Evolutionary conservation across 371 early-diverging fungal species (phyloP).

Genomic region (Rhizomucor pusillus): DNA sequence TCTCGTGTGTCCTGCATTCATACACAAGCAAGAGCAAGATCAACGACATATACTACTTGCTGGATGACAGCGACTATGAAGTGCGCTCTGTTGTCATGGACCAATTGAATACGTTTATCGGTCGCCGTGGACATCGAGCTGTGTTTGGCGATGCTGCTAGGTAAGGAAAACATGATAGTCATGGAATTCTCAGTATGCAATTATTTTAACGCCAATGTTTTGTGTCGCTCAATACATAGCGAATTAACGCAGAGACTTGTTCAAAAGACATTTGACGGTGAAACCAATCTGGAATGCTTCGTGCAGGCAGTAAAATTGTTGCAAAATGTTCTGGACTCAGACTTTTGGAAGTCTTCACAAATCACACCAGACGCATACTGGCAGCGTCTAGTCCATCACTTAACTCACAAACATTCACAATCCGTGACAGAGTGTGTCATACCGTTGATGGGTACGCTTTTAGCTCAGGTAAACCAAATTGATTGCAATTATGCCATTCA

Average conservation of each 20-base stretch:
- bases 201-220: neutral
- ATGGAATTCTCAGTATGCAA: slow-evolving; percentile 2
- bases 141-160: slow-evolving; percentile 1
- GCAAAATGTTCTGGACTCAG: slow-evolving; percentile 20
- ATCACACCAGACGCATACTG: slow-evolving; percentile 40
- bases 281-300: slow-evolving; percentile 53
- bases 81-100: slow-evolving; percentile 54
- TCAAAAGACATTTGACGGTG: slow-evolving; percentile 46
- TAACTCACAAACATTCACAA: slow-evolving; percentile 26
- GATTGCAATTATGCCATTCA: neutral
- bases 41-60: slow-evolving; percentile 21
- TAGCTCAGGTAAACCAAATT: slow-evolving; percentile 32
- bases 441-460: slow-evolving; percentile 41
- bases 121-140: neutral
- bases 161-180: slow-evolving; percentile 11
- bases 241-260: slow-evolving; percentile 24
- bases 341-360: slow-evolving; percentile 14
- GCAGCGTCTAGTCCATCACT: slow-evolving; percentile 29
- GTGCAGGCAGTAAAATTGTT: slow-evolving; percentile 46
- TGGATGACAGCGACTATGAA: slow-evolving; percentile 54
- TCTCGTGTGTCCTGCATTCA: slow-evolving; percentile 26
- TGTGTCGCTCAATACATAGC: slow-evolving; percentile 27
- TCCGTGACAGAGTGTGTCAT: slow-evolving; percentile 40
- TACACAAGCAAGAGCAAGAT: slow-evolving; percentile 6
- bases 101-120: slow-evolving; percentile 25